A percentile compares a stretch with the other conserved stretches of the same genome.
phyloP scores from a whole-genome alignment of 2,329 filamentous ascomycete species.

The Botrytis fabae region DNA sequence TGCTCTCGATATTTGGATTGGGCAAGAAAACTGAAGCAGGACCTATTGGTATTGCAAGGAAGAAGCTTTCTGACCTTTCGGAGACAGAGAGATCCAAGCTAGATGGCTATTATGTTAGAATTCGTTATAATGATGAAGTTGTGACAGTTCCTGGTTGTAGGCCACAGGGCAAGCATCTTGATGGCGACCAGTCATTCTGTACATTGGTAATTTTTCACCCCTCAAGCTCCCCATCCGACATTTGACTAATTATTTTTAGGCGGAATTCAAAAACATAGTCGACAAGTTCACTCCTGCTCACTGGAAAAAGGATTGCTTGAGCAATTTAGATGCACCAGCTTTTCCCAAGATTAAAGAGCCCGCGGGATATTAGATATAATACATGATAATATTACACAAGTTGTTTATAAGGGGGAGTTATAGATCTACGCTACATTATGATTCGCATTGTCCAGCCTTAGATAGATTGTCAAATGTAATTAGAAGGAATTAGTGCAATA shows the following conservation, averaged over 20 bases:
- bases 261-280: slow-evolving; percentile 88
- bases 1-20: slow-evolving; percentile 35
- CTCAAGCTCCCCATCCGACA: background rate
- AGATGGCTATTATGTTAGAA: slow-evolving; percentile 79
- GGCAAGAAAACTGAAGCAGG: slow-evolving; percentile 27
- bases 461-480: background rate
- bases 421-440: background rate
- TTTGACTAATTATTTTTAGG: slow-evolving; percentile 46
- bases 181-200: slow-evolving; percentile 86
- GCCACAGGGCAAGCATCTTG: slow-evolving; percentile 74
- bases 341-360: slow-evolving; percentile 39
- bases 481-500: background rate
- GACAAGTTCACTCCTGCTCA: slow-evolving; percentile 84
- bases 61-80: slow-evolving; percentile 56
- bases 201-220: slow-evolving; percentile 64
- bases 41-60: slow-evolving; percentile 58
- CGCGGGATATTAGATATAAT: slow-evolving; percentile 37
- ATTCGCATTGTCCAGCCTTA: background rate
- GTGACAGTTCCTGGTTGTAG: slow-evolving; percentile 82
- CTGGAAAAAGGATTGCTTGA: slow-evolving; percentile 67
- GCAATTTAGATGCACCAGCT: slow-evolving; percentile 51
- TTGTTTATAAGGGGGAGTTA: background rate
- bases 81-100: slow-evolving; percentile 59
- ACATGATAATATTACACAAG: background rate
- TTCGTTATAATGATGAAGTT: slow-evolving; percentile 87